Evolutionary conservation across 345 rosid genomes (phyloP), one percentile per base, ranked within the genome.

Genomic region (Citropsis articulata): DNA sequence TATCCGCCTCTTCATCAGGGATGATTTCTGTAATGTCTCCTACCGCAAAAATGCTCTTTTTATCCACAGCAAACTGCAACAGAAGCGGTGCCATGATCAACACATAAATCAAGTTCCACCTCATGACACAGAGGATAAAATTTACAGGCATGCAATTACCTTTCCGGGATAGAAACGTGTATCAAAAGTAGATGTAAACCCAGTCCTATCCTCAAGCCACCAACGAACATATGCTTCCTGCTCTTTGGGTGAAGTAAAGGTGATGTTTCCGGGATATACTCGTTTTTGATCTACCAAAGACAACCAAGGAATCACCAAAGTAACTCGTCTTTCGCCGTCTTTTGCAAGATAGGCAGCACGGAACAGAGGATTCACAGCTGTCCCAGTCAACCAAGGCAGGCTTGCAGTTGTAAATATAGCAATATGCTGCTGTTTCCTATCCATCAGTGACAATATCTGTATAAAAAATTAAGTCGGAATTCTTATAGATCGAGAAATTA

Each of bases 351-450:
- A 96, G 7, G 95, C 97, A 59, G 99, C 99, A 10, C 99, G 98
- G 75, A 94, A 96, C 76, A 96, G 87, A 62, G 98, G 99, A 82
- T 96, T 96, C 25, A 96, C 95, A 38, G 99, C 90, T 78, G 99
- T 94, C 67, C 99, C 99, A 18, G 99, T 96, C 86, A 96, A 84
- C 98, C 99, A 96, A 68, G 99, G 99, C 75, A 96, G 91, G 84
- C 94, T 90, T 4, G 99, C 99, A 4, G 99, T 94, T 1, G 99
- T 96, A 80, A 90, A 94, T 75, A 96, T 90, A 1, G 94, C 97
- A 56, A 96, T 85, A 78, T 90, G 93, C 78, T 90, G 93, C 78
- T 80, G 89, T 64, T 86, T 87, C 73, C 73, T 84, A 77, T 84
- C 91, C 98, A 95, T 95, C 56, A 45, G 75, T n/a, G 14, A 35